Base-by-base conservation (phyloP, 2,329 filamentous ascomycete species). In the Penicillium fuscoglaucum region DNA sequence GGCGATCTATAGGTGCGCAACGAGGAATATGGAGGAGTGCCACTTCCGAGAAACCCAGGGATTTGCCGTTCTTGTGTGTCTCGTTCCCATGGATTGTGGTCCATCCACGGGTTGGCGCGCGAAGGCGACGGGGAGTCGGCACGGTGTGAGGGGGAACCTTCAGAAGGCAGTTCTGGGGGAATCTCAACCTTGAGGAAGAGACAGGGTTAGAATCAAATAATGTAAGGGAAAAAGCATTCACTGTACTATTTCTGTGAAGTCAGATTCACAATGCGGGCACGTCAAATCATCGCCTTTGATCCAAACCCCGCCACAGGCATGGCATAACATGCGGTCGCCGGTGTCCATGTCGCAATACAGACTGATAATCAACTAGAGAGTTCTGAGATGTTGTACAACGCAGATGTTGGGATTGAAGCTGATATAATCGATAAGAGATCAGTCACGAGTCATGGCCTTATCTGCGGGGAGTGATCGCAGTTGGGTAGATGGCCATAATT, bases 161-260 rank as follows among this genome's bases (percentile, higher is more conserved):
- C 70, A 33, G 71, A 66, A 24, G 55, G 19, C 5, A 17, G 19
- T 12, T 58, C 55, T 19, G 62, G 59, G 15, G 72, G 71, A 29
- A 70, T 71, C 67, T 74, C 71, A 40, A 73, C 66, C 73, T 74
- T 21, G n/a, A 49, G 17, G 28, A 48, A 45, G 57, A 47, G n/a
- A 41, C 3, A 46, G 46, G 55, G 41, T 53, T 46, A 53, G 49
- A 59, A 52, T 47, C 21, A 12, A 24, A 17, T 55, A 40, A 39
- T 51, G 60, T 33, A 13, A 37, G 54, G 28, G 19, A 41, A 51
- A 28, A 56, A 55, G 49, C 39, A 33, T 50, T 28, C 19, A 56
- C 81, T 88, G 70, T 80, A 96, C 93, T 67, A 98, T 91, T 78
- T 99, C 93, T 17, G 87, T 91, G 65, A 91, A 87, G 21, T 96